Evolutionary conservation across 2,329 filamentous ascomycete species (phyloP), one percentile per base, ranked within the genome.

Genomic region (Aspergillus calidoustus): DNA sequence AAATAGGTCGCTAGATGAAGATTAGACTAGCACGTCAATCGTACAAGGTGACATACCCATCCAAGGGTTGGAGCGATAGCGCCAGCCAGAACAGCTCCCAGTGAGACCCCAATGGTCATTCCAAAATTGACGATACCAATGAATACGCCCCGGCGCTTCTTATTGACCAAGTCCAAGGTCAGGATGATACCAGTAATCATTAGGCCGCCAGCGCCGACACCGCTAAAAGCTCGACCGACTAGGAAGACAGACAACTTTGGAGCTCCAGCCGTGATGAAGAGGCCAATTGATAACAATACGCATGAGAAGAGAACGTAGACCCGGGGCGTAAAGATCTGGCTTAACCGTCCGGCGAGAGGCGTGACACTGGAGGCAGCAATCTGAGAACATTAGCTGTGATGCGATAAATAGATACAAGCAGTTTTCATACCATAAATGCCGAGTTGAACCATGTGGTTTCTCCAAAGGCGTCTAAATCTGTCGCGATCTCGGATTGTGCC

Each of bases 371-470:
- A 83, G 74, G 82, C 78, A 25, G 81, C 79, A 56, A 91, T 84
- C 83, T 82, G 5, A 38, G 43, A 58, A 57, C 53, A 57, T 60
- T 19, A 66, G 51, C 11, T 5, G 5, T 41, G 31, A 47, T 5
- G 15, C n/a, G 9, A 30, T 22, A 15, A 6, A 19, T 43, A 0
- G n/a, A 28, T 2, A 5, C n/a, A 22, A 59, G 6, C 7, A 15
- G 19, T 9, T n/a, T n/a, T 48, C 65, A 59, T 73, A 82, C 80
- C 74, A 95, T 82, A 72, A 92, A 96, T 2, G 89, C 83, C 34
- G 90, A 91, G 7, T 90, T 92, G 73, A 95, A 92, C 91, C 91
- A 96, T 75, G 87, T 90, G 41, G 87, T 88, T 59, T 87, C 81
- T 59, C 88, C 87, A 70, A 92, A 93, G 1, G 90, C 86, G 75